Percentiles rank a stretch among this genome's conserved stretches.
phyloP scores from a whole-genome alignment of 495 filamentous ascomycete genomes.

The Penicillium dipodomyicola region DNA sequence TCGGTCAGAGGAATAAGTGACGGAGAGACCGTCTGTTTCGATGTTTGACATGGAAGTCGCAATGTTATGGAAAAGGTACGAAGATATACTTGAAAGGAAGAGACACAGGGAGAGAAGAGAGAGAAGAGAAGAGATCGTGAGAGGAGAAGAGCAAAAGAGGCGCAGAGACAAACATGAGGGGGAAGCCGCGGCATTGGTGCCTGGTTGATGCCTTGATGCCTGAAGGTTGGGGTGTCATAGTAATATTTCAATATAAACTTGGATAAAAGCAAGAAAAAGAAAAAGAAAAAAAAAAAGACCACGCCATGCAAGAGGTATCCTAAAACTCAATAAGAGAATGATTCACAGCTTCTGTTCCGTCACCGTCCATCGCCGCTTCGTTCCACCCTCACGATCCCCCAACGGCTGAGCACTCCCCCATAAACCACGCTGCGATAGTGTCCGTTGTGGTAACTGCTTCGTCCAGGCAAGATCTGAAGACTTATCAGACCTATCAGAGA shows the following conservation, averaged over 20 bases:
- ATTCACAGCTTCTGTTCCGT: constrained; percentile 40
- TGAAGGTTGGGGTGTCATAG: constrained; percentile 5
- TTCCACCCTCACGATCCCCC: constrained; percentile 31
- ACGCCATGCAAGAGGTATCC: constrained; percentile 33
- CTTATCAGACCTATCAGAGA: constrained; percentile 8
- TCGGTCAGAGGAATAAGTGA: constrained; percentile 54
- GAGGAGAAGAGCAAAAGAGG: neutral
- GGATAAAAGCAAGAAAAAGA: neutral
- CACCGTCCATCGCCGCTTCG: constrained; percentile 47
- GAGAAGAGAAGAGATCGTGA: neutral
- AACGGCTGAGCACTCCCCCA: constrained; percentile 42
- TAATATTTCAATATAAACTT: neutral
- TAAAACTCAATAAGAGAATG: constrained; percentile 3
- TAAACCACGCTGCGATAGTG: constrained; percentile 41
- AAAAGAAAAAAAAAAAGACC: constrained; percentile 12
- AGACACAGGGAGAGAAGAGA: constrained; percentile 6
- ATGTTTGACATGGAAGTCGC: constrained; percentile 30
- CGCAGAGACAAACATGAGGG: constrained; percentile 16
- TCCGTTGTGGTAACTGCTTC: constrained; percentile 35
- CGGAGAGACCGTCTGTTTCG: constrained; percentile 37
- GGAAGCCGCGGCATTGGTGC: constrained; percentile 9
- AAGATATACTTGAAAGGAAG: neutral
- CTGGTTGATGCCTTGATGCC: constrained; percentile 16
- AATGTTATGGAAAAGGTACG: neutral
- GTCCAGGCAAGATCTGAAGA: constrained; percentile 19